Percentiles rank a stretch among this genome's conserved stretches.
These are phyloP conservation scores for Byssochlamys sp. DNA, from an alignment of 2,329 filamentous ascomycete species.

Conservation along the genomic window DNA sequence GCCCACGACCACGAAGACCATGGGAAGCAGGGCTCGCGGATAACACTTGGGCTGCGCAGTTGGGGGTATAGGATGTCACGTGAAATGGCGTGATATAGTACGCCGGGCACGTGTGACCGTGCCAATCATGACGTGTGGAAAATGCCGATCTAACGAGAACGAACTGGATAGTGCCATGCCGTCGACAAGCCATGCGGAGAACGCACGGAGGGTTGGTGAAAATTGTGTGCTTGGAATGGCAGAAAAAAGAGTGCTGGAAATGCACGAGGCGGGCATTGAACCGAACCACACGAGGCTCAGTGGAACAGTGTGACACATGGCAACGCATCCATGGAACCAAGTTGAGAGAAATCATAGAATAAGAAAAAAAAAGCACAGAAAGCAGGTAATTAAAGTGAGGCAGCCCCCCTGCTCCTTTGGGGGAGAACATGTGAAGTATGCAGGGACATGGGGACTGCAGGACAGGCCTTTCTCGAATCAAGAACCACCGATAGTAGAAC, in stretches of 20 bases:
- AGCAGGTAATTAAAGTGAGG: background rate
- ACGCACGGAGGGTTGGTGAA: background rate
- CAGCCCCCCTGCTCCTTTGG: background rate
- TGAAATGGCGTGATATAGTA: constrained; percentile 26
- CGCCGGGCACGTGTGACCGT: constrained; percentile 11
- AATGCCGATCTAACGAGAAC: background rate
- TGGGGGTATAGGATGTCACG: constrained; percentile 18
- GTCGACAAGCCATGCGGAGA: background rate
- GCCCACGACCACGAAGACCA: background rate
- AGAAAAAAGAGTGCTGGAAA: background rate
- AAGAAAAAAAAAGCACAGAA: background rate
- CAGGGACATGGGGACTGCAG: background rate
- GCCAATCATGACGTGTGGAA: constrained; percentile 1
- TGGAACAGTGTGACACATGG: background rate
- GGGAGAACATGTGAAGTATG: background rate
- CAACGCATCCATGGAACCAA: background rate
- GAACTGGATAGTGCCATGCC: background rate
- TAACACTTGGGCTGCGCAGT: background rate
- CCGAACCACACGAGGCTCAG: background rate
- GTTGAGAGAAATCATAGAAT: background rate
- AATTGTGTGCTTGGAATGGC: background rate
- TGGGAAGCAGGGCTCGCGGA: background rate
- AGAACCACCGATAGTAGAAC: constrained; percentile 1
- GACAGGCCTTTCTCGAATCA: background rate
- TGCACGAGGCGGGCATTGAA: background rate